These are phyloP conservation scores for Pythium volutum DNA, from an alignment of 352 stramenopile species.

Conservation along the genomic window DNA sequence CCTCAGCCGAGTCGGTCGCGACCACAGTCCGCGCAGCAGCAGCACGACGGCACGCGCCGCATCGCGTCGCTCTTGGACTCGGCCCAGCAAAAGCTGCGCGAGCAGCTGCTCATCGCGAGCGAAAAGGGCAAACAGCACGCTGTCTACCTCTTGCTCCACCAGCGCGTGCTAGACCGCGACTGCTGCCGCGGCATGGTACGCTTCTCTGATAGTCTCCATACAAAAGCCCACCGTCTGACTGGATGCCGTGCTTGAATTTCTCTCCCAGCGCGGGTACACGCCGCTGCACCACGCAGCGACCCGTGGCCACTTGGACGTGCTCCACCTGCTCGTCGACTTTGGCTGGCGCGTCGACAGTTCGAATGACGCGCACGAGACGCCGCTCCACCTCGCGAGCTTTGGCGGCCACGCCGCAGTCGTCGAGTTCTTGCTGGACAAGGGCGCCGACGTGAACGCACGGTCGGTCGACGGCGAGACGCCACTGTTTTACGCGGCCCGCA, in stretches of 20 bases:
- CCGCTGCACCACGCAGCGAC: constrained; percentile 69
- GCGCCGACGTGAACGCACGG: constrained; percentile 46
- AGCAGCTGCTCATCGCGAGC: constrained; percentile 64
- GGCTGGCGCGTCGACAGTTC: constrained; percentile 45
- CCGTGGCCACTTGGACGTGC: constrained; percentile 59
- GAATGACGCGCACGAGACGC: constrained; percentile 57
- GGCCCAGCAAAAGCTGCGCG: constrained; percentile 41
- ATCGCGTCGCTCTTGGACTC: constrained; percentile 39
- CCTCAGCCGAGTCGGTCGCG: not conserved
- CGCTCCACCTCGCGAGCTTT: constrained; percentile 69
- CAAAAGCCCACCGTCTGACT: not conserved
- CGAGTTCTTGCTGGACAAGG: constrained; percentile 63
- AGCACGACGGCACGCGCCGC: constrained; percentile 27
- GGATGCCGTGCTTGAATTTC: constrained; percentile 4
- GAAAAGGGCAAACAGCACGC: constrained; percentile 69
- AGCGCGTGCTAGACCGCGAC: constrained; percentile 44
- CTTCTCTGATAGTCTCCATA: not conserved
- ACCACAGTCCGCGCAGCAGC: not conserved
- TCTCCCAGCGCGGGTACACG: constrained; percentile 46
- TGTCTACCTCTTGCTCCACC: constrained; percentile 66
- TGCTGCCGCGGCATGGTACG: constrained; percentile 64
- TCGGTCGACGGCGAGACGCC: constrained; percentile 60
- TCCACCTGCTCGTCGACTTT: constrained; percentile 63
- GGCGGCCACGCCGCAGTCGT: constrained; percentile 47
- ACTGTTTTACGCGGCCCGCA: constrained; percentile 73